Percentiles rank a stretch among this genome's conserved stretches.
Evolutionary conservation across 108 stramenopile genomes (phyloP).

Genomic region (Pseudonitzschia delicatissima): DNA sequence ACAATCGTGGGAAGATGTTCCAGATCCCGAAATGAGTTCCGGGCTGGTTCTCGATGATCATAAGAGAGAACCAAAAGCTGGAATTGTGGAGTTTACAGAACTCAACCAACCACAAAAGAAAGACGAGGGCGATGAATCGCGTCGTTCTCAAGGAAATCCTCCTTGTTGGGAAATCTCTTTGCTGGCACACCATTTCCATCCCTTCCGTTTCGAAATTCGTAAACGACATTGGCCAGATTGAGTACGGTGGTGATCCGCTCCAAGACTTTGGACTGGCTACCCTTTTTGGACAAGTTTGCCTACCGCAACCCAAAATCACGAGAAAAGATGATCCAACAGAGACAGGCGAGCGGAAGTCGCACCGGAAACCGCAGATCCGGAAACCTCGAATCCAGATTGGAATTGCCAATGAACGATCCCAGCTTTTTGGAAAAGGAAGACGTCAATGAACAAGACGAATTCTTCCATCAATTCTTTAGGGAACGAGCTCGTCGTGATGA

Average conservation of each 20-base stretch:
- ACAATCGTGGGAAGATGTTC: constrained; percentile 27
- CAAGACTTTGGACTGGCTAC: constrained; percentile 86
- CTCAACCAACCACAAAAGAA: neutral
- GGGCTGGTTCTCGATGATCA: constrained; percentile 45
- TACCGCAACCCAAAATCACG: constrained; percentile 94
- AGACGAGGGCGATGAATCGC: constrained; percentile 1
- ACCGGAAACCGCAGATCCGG: constrained; percentile 22
- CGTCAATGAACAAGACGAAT: constrained; percentile 72
- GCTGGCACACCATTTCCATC: constrained; percentile 85
- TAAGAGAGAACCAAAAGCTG: constrained; percentile 73
- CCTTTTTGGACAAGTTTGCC: constrained; percentile 98
- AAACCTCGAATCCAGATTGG: constrained; percentile 25
- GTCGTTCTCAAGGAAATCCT: neutral
- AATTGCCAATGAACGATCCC: constrained; percentile 82
- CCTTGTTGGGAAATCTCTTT: constrained; percentile 85
- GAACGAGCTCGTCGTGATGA: constrained; percentile 82
- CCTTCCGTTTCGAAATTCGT: constrained; percentile 93
- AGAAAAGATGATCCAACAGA: constrained; percentile 39
- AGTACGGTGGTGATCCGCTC: constrained; percentile 93
- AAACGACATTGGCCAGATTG: constrained; percentile 46
- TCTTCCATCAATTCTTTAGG: constrained; percentile 91
- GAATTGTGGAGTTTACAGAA: constrained; percentile 26
- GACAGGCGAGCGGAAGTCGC: constrained; percentile 39
- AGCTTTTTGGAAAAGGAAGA: constrained; percentile 52
- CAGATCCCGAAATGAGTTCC: constrained; percentile 14